Conservation (phyloP, 306 rosid species). For the Malus sieversii region DNA sequence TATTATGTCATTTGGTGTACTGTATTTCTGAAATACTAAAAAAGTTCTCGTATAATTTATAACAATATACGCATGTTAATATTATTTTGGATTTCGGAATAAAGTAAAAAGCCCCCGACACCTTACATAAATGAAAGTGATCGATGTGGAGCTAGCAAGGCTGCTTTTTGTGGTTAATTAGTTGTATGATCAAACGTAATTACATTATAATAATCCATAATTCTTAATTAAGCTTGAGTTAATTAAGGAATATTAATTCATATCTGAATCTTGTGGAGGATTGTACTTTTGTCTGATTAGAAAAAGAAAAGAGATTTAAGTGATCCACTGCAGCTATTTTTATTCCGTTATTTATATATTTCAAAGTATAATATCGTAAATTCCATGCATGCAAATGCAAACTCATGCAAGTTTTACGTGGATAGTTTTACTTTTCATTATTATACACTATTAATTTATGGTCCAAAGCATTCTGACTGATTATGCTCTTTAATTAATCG, state of each 20-base stretch:
- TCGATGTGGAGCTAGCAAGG: not conserved
- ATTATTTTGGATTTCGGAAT: conserved; percentile 32
- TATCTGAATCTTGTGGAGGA: conserved; percentile 20
- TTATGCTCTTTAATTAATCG: not conserved
- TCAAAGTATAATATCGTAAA: not conserved
- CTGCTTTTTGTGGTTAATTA: not conserved
- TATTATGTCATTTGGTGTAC: too few relatives aligned
- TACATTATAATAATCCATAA: not conserved
- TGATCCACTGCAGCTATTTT: conserved; percentile 18
- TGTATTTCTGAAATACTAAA: too few relatives aligned
- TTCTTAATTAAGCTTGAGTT: conserved; percentile 10
- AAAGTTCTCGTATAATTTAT: not conserved
- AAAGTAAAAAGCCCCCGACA: conserved; percentile 79
- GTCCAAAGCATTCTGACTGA: not conserved
- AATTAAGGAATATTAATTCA: not conserved
- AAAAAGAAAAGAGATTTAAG: conserved; percentile 37
- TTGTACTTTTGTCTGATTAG: conserved; percentile 62
- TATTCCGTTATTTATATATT: not conserved
- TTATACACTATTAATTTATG: not conserved
- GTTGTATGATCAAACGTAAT: not conserved
- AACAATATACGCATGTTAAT: not conserved
- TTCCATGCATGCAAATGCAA: conserved; percentile 34
- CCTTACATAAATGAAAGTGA: conserved; percentile 49
- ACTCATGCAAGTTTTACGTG: conserved; percentile 33
- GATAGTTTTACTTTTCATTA: not conserved